A percentile compares a stretch with the other conserved stretches of the same genome.
phyloP scores from a whole-genome alignment of 495 filamentous ascomycete genomes.

The Penicillium bialowiezense region DNA sequence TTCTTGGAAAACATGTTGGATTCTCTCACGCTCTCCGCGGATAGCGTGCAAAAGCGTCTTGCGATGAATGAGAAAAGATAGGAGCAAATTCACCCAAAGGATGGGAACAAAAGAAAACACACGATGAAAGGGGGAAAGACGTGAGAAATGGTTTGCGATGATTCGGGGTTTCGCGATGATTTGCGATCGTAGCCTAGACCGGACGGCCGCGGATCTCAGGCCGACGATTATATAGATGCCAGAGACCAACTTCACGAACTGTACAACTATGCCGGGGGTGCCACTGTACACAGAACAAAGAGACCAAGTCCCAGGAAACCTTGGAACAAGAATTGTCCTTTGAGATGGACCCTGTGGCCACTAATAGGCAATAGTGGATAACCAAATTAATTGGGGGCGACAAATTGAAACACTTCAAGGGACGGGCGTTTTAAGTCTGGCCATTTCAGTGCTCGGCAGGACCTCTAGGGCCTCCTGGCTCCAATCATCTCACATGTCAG shows the following conservation, averaged over 20 bases:
- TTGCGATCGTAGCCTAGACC: constrained; percentile 1
- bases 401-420: constrained; percentile 9
- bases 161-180: neutral
- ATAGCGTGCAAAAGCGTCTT: too few species aligned
- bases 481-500: neutral
- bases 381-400: constrained; percentile 24
- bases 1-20: constrained; percentile 46
- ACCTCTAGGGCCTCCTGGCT: too few species aligned
- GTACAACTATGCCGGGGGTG: too few species aligned
- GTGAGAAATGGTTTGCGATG: neutral
- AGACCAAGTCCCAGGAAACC: neutral
- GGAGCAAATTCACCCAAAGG: neutral
- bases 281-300: too few species aligned
- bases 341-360: constrained; percentile 13
- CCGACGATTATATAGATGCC: neutral
- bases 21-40: constrained; percentile 4
- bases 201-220: neutral
- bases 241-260: too few species aligned
- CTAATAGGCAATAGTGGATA: constrained; percentile 6
- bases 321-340: neutral
- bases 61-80: too few species aligned
- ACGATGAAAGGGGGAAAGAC: neutral
- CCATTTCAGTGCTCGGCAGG: neutral
- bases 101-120: neutral
- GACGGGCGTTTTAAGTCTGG: constrained; percentile 8